Conservation (phyloP, 208 protist species). For the Herpetomonas samuelpessoai region DNA sequence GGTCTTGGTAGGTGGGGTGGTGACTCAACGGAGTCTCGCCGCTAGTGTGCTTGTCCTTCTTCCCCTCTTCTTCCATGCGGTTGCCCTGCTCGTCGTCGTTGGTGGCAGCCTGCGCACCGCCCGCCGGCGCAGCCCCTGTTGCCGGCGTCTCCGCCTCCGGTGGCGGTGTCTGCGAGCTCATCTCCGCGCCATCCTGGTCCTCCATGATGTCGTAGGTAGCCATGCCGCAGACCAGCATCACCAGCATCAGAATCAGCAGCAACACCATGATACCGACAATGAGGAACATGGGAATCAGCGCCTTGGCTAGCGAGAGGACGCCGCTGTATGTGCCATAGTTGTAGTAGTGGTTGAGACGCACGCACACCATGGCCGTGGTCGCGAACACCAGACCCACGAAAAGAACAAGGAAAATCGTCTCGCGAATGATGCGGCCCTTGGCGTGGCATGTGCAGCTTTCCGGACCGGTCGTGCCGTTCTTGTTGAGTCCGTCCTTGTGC, state of each 20-base stretch:
- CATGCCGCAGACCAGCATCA: slow-evolving; percentile 25
- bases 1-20: not conserved
- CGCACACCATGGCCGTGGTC: slow-evolving; percentile 43
- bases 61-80: not conserved
- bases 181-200: not conserved
- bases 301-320: slow-evolving; percentile 23
- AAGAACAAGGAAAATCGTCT: slow-evolving; percentile 14
- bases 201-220: slow-evolving; percentile 2
- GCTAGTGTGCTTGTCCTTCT: too few relatives aligned
- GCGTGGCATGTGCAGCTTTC: not conserved
- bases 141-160: not conserved
- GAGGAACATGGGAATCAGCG: slow-evolving; percentile 64
- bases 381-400: slow-evolving; percentile 33
- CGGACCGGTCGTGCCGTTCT: not conserved
- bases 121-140: not conserved
- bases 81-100: not conserved
- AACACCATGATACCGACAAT: slow-evolving; percentile 25
- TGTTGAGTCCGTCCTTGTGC: slow-evolving; percentile 3
- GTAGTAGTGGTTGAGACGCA: slow-evolving; percentile 55
- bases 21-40: not conserved
- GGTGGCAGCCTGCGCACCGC: not conserved
- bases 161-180: not conserved
- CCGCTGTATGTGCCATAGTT: slow-evolving; percentile 21
- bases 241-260: slow-evolving; percentile 3
- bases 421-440: slow-evolving; percentile 4